Evolutionary conservation across 169 alveolate genomes (phyloP).

Genomic region (Fabrea salina): DNA sequence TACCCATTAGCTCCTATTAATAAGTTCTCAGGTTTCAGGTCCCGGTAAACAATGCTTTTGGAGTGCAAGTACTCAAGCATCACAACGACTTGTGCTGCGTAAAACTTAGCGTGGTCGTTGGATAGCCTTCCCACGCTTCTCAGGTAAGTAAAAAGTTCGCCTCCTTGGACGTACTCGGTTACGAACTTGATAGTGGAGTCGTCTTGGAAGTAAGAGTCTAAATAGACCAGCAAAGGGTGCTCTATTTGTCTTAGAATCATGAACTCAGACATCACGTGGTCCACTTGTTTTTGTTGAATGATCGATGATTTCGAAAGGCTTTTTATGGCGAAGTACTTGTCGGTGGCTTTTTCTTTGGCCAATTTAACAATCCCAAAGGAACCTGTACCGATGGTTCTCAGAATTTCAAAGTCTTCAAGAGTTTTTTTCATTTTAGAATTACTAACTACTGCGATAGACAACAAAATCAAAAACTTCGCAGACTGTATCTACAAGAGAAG

Average conservation of each 20-base stretch:
- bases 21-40: conserved; percentile 70
- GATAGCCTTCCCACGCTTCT: conserved; percentile 79
- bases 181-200: conserved; percentile 66
- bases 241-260: conserved; percentile 46
- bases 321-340: conserved; percentile 73
- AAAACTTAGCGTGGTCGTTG: conserved; percentile 78
- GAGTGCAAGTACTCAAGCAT: conserved; percentile 68
- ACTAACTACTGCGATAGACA: no score
- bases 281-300: conserved; percentile 78
- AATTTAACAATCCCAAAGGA: conserved; percentile 94
- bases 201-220: conserved; percentile 73
- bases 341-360: conserved; percentile 66
- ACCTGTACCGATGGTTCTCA: conserved; percentile 60
- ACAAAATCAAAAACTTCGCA: no score
- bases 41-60: conserved; percentile 61
- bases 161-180: conserved; percentile 85
- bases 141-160: conserved; percentile 87
- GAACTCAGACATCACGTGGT: conserved; percentile 80
- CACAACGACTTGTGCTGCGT: conserved; percentile 78
- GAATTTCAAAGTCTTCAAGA: background rate
- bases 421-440: no score
- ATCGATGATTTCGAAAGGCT: conserved; percentile 75
- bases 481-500: no score
- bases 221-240: conserved; percentile 64
- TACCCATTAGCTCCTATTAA: conserved; percentile 60